Percentiles rank a stretch among this genome's conserved stretches.
Evolutionary conservation across 495 filamentous ascomycete species (phyloP).

Genomic region (Penicillium steckii): DNA sequence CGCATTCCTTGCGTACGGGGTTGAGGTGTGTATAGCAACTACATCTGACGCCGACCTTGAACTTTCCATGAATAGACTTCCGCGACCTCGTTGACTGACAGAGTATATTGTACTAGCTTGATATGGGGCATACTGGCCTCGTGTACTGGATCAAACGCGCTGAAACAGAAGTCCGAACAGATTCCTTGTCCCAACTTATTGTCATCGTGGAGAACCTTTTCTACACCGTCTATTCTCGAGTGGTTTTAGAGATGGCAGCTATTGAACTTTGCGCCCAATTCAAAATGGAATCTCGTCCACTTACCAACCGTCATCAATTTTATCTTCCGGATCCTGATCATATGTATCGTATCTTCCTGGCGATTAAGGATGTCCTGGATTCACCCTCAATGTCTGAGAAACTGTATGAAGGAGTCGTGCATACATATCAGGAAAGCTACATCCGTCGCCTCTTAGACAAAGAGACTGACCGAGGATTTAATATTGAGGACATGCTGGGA

Average conservation of each 20-base stretch:
- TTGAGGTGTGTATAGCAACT: constrained; percentile 30
- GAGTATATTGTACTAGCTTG: constrained; percentile 21
- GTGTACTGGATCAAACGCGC: constrained; percentile 27
- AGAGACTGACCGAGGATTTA: not conserved
- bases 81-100: too few species aligned
- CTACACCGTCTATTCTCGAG: constrained; percentile 34
- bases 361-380: constrained; percentile 36
- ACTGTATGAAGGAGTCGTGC: constrained; percentile 22
- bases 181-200: constrained; percentile 27
- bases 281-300: constrained; percentile 15
- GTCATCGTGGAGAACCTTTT: constrained; percentile 36
- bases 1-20: constrained; percentile 32
- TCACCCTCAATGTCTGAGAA: constrained; percentile 21
- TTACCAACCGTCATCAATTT: constrained; percentile 8
- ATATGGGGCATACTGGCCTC: constrained; percentile 25
- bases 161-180: constrained; percentile 24
- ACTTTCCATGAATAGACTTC: too few species aligned
- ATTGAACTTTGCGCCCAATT: constrained; percentile 36
- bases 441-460: constrained; percentile 19
- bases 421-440: constrained; percentile 25
- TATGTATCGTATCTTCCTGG: constrained; percentile 31
- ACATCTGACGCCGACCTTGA: too few species aligned
- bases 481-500: constrained; percentile 28
- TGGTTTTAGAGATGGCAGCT: constrained; percentile 38
- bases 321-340: constrained; percentile 32